Evolutionary conservation across 1,284 basidiomycete species (phyloP).

Genomic region (Afroboletus lepidellus): DNA sequence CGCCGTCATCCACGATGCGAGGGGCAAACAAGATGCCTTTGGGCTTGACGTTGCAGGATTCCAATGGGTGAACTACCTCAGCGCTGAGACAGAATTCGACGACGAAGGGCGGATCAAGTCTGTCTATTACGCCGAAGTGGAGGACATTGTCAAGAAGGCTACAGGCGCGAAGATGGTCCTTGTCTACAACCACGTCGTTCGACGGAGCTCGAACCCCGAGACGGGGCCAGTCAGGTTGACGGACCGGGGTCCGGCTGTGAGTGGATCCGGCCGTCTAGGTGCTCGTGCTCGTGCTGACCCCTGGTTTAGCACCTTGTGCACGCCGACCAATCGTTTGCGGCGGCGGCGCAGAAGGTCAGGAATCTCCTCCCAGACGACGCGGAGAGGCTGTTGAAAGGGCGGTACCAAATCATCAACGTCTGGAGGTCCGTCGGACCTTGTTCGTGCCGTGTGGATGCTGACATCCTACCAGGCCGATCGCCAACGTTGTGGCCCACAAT

Average conservation of each 20-base stretch:
- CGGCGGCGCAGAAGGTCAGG: neutral
- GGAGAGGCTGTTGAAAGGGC: neutral
- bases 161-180: neutral
- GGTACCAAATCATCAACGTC: conserved; percentile 2
- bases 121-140: neutral
- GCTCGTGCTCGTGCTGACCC: neutral
- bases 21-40: neutral
- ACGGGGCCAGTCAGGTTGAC: neutral
- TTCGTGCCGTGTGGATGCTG: neutral
- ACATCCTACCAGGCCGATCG: neutral
- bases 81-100: neutral
- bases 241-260: neutral
- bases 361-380: neutral
- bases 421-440: neutral
- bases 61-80: neutral
- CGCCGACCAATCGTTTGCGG: neutral
- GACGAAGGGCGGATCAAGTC: neutral
- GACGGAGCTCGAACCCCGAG: neutral
- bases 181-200: neutral
- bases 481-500: conserved; percentile 36
- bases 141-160: neutral
- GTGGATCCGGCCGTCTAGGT: too few species aligned
- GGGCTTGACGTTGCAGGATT: neutral
- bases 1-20: neutral
- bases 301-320: neutral